phyloP scores from a whole-genome alignment of 1,139 yeast species.

The Taphrina pruni region DNA sequence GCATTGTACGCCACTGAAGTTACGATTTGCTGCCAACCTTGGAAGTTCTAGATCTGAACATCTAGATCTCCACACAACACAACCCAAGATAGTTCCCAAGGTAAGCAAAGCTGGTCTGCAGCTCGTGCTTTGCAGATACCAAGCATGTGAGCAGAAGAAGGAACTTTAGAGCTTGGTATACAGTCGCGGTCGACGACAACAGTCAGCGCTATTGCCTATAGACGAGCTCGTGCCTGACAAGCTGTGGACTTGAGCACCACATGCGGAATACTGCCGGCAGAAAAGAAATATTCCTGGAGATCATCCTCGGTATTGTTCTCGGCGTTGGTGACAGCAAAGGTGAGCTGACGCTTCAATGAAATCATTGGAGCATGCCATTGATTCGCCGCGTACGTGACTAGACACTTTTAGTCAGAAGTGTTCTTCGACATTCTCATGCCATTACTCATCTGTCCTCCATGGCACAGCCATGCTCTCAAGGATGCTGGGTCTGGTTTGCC shows the following conservation, averaged over 20 bases:
- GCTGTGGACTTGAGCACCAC: not conserved
- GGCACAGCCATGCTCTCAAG: conserved; percentile 70
- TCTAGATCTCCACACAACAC: too few species aligned
- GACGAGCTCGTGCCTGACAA: too few species aligned
- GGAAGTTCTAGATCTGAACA: not conserved
- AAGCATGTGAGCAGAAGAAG: not conserved
- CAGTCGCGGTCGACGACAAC: too few species aligned
- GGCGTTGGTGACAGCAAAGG: conserved; percentile 79
- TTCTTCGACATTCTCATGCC: not conserved
- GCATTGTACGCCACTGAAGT: not conserved
- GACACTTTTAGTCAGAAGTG: conserved; percentile 60
- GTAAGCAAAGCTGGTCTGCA: too few species aligned
- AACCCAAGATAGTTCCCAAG: too few species aligned
- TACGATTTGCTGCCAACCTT: not conserved
- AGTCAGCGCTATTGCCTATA: too few species aligned
- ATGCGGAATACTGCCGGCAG: conserved; percentile 1
- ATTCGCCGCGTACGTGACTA: conserved; percentile 83
- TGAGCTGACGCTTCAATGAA: conserved; percentile 56
- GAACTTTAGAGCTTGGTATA: too few species aligned
- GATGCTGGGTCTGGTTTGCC: conserved; percentile 66
- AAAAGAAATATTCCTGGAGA: conserved; percentile 22
- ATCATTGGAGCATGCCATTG: conserved; percentile 95
- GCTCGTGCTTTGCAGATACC: not conserved
- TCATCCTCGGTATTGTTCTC: conserved; percentile 81
- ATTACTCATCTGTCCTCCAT: conserved; percentile 25